Conservation (phyloP, 345 rosid genomes). For the Syzygium aqueum region DNA sequence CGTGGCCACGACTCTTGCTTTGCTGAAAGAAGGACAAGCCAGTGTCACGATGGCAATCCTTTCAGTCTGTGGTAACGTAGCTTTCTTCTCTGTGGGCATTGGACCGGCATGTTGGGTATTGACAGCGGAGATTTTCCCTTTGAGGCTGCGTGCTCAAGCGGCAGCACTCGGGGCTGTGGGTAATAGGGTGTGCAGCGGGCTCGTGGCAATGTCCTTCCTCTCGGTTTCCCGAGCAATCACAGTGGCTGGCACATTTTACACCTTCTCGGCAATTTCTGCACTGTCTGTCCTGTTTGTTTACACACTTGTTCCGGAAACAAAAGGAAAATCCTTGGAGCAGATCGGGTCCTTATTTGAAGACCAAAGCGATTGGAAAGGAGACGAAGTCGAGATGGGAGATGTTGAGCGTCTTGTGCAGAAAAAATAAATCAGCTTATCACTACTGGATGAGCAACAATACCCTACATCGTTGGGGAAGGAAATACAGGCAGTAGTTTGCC, state of each 20-base stretch:
- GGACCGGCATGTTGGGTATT: slow-evolving; percentile 83
- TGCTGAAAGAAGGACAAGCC: slow-evolving; percentile 34
- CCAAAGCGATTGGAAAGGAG: slow-evolving; percentile 19
- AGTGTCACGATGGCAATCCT: slow-evolving; percentile 37
- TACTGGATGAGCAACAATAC: neutral
- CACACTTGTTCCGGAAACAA: slow-evolving; percentile 60
- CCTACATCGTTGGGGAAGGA: neutral
- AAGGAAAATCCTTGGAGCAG: slow-evolving; percentile 76
- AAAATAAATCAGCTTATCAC: neutral
- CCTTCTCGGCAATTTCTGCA: slow-evolving; percentile 47
- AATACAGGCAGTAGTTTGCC: neutral
- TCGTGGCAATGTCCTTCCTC: slow-evolving; percentile 79
- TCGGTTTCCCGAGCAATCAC: slow-evolving; percentile 51
- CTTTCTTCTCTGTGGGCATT: slow-evolving; percentile 73
- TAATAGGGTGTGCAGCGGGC: slow-evolving; percentile 67
- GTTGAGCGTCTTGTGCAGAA: slow-evolving; percentile 59
- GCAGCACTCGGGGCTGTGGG: slow-evolving; percentile 72
- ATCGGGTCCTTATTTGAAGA: slow-evolving; percentile 52
- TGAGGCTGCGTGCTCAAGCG: slow-evolving; percentile 74
- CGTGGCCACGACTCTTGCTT: slow-evolving; percentile 44
- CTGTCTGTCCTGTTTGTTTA: slow-evolving; percentile 58
- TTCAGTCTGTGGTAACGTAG: slow-evolving; percentile 69
- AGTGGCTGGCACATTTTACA: slow-evolving; percentile 54
- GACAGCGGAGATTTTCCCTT: slow-evolving; percentile 74
- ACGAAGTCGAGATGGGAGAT: slow-evolving; percentile 63